Base-by-base conservation (phyloP, 306 rosid species). In the Aeschynomene evenia region DNA sequence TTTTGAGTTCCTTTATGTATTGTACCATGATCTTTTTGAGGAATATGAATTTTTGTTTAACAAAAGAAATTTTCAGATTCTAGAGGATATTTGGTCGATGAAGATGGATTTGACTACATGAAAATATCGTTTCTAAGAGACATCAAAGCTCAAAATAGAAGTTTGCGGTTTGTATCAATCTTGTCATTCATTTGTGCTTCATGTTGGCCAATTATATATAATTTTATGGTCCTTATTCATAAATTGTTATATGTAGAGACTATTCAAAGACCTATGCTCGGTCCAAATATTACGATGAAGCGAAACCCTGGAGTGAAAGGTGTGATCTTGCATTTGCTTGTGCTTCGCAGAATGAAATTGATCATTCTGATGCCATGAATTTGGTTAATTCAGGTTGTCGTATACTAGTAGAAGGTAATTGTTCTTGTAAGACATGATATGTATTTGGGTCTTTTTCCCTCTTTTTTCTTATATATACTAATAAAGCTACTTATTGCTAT, bases 191-290 rank as follows among this genome's bases (percentile, higher is more conserved):
- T 34, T 20, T 72, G 56, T 68, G n/a, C 63, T 42, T 65, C 63
- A 58, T 18, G 60, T n/a, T 76, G 39, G 78, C 60, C 56, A 54
- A 54, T 45, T 45, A 6, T 63, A 26, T 46, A 46, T 58, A 26
- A 78, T 76, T 74, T 66, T 40, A 49, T 66, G 64, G 34, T 49
- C 69, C 70, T 70, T 79, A 21, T 75, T 63, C 46, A 29, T 71
- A 60, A 68, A 72, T 40, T 87, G 80, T 60, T 57, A 21, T 57
- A 50, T 79, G 84, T 72, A 94, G 98, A 81, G 98, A 94, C 85
- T 94, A 90, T 75, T 94, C 98, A 11, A 94, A 94, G 84, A 90
- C 98, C 34, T 94, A 94, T 82, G 92, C 97, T 66, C 90, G 98
- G 65, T 84, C 98, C 64, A 94, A 94, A 83, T 94, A 90, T 73